Evolutionary conservation across 306 rosid species (phyloP).

Genomic region (Abrus pulchellus): DNA sequence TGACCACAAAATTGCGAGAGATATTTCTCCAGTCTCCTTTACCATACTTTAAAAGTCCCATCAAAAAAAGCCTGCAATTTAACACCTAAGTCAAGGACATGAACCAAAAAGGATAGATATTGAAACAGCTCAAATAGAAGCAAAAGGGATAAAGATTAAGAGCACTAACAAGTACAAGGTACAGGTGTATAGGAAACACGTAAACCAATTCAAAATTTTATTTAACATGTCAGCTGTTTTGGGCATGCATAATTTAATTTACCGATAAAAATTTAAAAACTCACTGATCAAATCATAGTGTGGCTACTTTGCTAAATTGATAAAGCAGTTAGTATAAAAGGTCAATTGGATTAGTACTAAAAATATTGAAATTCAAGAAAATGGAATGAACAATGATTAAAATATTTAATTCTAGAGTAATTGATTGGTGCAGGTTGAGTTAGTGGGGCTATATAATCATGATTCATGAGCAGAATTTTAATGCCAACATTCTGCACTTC

Average conservation of each 20-base stretch:
- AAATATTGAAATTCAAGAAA: constrained; percentile 1
- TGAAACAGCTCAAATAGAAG: constrained; percentile 14
- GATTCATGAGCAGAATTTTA: constrained; percentile 24
- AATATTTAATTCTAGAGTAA: background rate
- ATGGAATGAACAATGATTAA: constrained; percentile 7
- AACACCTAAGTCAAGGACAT: constrained; percentile 29
- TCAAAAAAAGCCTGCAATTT: constrained; percentile 74
- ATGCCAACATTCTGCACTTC: background rate
- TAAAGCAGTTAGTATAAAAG: constrained; percentile 11
- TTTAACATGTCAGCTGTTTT: background rate
- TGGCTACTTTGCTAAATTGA: constrained; percentile 21
- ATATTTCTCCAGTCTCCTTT: constrained; percentile 98
- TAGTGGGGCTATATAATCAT: background rate
- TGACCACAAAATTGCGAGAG: constrained; percentile 77
- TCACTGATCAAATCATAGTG: constrained; percentile 25
- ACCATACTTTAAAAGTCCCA: constrained; percentile 87
- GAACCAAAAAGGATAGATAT: constrained; percentile 16
- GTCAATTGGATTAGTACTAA: background rate
- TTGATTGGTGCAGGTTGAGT: constrained; percentile 3
- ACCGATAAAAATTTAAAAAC: background rate
- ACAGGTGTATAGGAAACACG: background rate
- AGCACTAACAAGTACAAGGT: constrained; percentile 29
- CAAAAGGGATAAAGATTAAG: constrained; percentile 1
- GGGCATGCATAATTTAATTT: background rate
- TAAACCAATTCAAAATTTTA: constrained; percentile 8